Evolutionary conservation across 1,284 basidiomycete genomes (phyloP).

Genomic region (Rhizopogon hawkerae): DNA sequence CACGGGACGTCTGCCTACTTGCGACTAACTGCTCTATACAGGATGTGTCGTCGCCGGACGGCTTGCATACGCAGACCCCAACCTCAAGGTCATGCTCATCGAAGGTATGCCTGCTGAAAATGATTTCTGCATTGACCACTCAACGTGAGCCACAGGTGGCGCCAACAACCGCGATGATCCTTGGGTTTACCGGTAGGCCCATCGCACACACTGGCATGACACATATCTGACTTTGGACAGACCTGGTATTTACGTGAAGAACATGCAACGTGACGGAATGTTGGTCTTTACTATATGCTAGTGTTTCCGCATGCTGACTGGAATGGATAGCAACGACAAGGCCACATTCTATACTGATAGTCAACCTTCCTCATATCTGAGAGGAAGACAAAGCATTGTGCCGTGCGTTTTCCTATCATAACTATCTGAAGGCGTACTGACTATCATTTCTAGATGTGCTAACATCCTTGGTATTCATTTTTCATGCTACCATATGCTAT

Average conservation of each 20-base stretch:
- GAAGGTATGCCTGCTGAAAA: constrained; percentile 38
- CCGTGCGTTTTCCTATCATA: constrained; percentile 38
- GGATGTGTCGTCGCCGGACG: constrained; percentile 63
- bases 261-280: constrained; percentile 64
- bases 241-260: constrained; percentile 60
- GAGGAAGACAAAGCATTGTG: constrained; percentile 58
- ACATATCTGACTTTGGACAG: constrained; percentile 20
- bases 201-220: not conserved
- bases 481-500: not conserved
- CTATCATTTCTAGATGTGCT: constrained; percentile 39
- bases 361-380: constrained; percentile 46
- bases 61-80: constrained; percentile 63
- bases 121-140: not conserved
- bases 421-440: constrained; percentile 3
- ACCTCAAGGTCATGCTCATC: constrained; percentile 65
- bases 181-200: constrained; percentile 52
- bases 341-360: constrained; percentile 64
- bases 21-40: constrained; percentile 12
- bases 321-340: constrained; percentile 51
- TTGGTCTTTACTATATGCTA: constrained; percentile 24
- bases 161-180: constrained; percentile 68
- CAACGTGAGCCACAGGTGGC: constrained; percentile 34
- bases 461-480: constrained; percentile 49
- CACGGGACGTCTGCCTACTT: not conserved
- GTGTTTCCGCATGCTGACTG: constrained; percentile 3